Conservation (phyloP, 805 yeast genomes). For the Pichia paraexigua region DNA sequence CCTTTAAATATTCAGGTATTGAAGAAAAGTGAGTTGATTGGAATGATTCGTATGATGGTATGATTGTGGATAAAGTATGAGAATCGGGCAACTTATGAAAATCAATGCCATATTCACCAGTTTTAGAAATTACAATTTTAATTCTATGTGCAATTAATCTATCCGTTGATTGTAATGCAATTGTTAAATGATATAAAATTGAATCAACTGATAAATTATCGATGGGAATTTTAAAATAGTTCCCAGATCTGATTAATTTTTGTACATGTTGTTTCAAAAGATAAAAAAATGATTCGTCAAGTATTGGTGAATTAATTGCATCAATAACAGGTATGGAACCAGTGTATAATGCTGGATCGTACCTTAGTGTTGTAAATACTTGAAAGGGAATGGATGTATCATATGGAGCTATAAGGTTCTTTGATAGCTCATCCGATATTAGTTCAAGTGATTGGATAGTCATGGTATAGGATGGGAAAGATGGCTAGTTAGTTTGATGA, state of each 20-base stretch:
- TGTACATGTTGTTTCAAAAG: constrained; percentile 56
- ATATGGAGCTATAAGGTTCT: neutral
- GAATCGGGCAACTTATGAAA: constrained; percentile 15
- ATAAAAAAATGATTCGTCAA: constrained; percentile 40
- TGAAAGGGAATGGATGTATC: constrained; percentile 32
- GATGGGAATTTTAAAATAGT: constrained; percentile 43
- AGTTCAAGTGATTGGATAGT: constrained; percentile 44
- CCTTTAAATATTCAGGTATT: neutral
- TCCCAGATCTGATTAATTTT: constrained; percentile 46
- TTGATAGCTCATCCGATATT: constrained; percentile 77
- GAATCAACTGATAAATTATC: constrained; percentile 30
- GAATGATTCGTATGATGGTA: constrained; percentile 4
- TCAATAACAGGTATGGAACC: constrained; percentile 17
- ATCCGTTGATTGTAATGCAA: constrained; percentile 27
- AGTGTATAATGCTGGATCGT: constrained; percentile 52
- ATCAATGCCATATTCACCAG: constrained; percentile 27
- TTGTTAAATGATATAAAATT: constrained; percentile 35
- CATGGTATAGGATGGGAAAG: neutral
- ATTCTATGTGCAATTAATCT: constrained; percentile 36
- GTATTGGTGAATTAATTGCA: constrained; percentile 19
- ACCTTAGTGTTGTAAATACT: constrained; percentile 64
- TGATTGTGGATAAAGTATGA: neutral
- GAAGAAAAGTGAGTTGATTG: neutral
- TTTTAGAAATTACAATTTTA: constrained; percentile 34
- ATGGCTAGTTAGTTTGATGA: neutral